These are phyloP conservation scores for Nicotiana otophora DNA, from an alignment of 257 asterid genomes.

Conservation along the genomic window DNA sequence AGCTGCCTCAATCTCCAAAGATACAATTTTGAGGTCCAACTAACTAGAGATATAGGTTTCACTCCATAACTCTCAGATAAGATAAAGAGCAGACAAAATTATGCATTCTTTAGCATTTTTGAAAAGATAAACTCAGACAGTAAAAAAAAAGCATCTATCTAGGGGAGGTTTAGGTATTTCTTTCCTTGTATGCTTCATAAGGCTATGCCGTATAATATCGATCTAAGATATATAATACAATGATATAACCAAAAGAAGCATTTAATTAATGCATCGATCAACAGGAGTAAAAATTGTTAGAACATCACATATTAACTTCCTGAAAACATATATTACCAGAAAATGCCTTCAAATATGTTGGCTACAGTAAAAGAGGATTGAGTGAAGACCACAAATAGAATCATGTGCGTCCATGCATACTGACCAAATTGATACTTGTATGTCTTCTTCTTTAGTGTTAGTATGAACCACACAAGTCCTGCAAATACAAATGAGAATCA, in stretches of 20 bases:
- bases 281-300: background rate
- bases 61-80: no score
- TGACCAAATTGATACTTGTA: constrained; percentile 92
- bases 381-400: constrained; percentile 65
- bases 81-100: no score
- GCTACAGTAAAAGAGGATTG: constrained; percentile 77
- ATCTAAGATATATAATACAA: background rate
- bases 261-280: background rate
- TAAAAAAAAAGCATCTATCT: no score
- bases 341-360: constrained; percentile 74
- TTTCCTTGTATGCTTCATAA: background rate
- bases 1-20: no score
- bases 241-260: background rate
- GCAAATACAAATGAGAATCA: background rate
- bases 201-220: background rate
- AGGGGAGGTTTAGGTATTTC: background rate
- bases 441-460: constrained; percentile 75
- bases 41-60: no score
- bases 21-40: no score
- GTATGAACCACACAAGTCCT: constrained; percentile 93
- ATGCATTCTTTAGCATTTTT: no score
- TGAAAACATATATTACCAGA: constrained; percentile 45
- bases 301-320: background rate
- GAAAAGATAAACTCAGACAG: no score
- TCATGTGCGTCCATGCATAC: constrained; percentile 89